These are phyloP conservation scores for Colletotrichum gigasporum DNA, from an alignment of 2,329 filamentous ascomycete species.

Conservation along the genomic window DNA sequence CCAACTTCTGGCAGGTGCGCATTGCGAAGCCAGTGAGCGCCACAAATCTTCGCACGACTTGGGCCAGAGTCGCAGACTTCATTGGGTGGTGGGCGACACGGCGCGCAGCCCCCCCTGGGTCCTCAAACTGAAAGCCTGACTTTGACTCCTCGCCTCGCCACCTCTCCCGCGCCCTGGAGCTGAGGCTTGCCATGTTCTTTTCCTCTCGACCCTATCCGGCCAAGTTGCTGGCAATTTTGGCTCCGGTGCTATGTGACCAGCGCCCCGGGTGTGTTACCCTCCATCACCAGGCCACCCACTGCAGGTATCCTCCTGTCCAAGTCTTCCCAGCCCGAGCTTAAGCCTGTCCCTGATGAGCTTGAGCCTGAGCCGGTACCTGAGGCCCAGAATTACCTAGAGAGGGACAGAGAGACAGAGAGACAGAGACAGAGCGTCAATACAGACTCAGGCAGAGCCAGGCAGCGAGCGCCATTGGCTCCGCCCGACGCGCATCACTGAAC, in stretches of 20 bases:
- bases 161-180: not conserved
- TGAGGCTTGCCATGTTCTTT: not conserved
- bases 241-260: conserved; percentile 1
- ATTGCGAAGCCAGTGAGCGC: not conserved
- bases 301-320: too few species aligned
- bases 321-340: too few species aligned
- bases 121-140: not conserved
- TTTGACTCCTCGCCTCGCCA: not conserved
- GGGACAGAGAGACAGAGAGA: not conserved
- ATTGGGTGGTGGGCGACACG: not conserved
- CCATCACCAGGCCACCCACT: not conserved
- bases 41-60: not conserved
- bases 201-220: not conserved
- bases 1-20: too few species aligned
- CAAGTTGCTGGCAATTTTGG: not conserved
- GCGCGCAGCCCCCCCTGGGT: not conserved
- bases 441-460: not conserved
- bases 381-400: not conserved
- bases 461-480: not conserved
- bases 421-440: not conserved
- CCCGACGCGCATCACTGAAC: not conserved
- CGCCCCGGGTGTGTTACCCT: conserved; percentile 4
- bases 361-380: not conserved
- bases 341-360: too few species aligned
- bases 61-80: not conserved